Evolutionary conservation across 768 basidiomycete genomes (phyloP).

Genomic region (Calocera cornea): DNA sequence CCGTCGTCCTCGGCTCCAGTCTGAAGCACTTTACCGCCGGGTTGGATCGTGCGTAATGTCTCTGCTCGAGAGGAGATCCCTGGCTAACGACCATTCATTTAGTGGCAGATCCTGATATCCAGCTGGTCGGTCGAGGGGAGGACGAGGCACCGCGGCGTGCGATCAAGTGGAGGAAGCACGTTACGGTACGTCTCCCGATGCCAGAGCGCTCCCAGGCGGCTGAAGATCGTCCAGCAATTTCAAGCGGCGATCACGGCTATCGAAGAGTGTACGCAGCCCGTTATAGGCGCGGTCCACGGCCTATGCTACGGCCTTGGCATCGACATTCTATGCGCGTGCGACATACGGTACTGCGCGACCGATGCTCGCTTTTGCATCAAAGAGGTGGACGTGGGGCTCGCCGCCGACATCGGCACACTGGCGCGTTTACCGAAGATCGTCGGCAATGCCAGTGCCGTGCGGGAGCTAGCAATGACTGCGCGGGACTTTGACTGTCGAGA

Average conservation of each 20-base stretch:
- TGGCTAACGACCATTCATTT: not conserved
- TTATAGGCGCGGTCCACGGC: conserved; percentile 73
- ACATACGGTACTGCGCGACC: conserved; percentile 59
- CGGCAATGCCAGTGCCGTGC: conserved; percentile 55
- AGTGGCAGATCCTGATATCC: not conserved
- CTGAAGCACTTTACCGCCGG: conserved; percentile 73
- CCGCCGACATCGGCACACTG: conserved; percentile 77
- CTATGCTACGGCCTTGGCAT: conserved; percentile 61
- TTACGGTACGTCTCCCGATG: conserved; percentile 23
- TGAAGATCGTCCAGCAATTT: conserved; percentile 34
- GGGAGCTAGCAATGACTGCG: conserved; percentile 66
- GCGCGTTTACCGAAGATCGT: conserved; percentile 65
- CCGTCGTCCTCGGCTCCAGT: conserved; percentile 56
- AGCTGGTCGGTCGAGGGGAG: not conserved
- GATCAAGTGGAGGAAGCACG: conserved; percentile 33
- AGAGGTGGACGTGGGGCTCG: conserved; percentile 80
- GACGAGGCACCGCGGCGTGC: conserved; percentile 43
- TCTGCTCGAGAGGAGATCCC: not conserved
- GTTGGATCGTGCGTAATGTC: conserved; percentile 46
- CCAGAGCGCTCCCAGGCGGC: not conserved
- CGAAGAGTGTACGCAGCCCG: conserved; percentile 57
- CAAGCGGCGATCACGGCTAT: conserved; percentile 59
- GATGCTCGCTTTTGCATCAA: conserved; percentile 58
- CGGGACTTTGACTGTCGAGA: conserved; percentile 55
- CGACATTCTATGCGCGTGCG: conserved; percentile 63